These are phyloP conservation scores for Cryptosporidium sp. DNA, from an alignment of 169 alveolate species.

Conservation along the genomic window DNA sequence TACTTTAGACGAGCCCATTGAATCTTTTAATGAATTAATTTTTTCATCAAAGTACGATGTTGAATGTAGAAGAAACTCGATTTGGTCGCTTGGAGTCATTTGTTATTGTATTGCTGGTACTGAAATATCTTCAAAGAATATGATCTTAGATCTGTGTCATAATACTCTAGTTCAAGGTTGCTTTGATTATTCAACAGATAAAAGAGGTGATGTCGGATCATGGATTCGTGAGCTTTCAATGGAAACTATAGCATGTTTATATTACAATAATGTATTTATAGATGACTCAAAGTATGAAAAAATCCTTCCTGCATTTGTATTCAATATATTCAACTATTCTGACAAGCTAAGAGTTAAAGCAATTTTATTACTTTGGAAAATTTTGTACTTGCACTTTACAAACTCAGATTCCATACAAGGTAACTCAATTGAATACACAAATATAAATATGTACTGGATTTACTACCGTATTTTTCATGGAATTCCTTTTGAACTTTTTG, in stretches of 20 bases:
- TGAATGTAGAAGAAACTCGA: slow-evolving; percentile 73
- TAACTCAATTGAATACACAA: background rate
- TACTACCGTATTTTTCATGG: slow-evolving; percentile 71
- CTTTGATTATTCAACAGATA: slow-evolving; percentile 84
- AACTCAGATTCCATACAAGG: background rate
- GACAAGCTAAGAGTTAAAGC: slow-evolving; percentile 68
- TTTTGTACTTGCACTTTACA: background rate
- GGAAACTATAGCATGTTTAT: slow-evolving; percentile 77
- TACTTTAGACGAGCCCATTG: background rate
- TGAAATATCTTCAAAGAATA: background rate
- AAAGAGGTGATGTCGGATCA: slow-evolving; percentile 92
- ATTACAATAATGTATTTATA: slow-evolving; percentile 1
- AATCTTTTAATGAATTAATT: background rate
- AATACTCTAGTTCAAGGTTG: slow-evolving; percentile 24
- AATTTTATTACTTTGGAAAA: slow-evolving; percentile 35
- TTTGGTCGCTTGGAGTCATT: slow-evolving; percentile 45
- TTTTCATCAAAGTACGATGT: slow-evolving; percentile 39
- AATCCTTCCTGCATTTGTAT: slow-evolving; percentile 37
- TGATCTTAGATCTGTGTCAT: background rate
- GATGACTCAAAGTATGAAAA: background rate
- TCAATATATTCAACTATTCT: slow-evolving; percentile 61
- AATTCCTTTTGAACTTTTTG: slow-evolving; percentile 61
- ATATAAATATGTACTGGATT: slow-evolving; percentile 60
- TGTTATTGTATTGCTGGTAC: background rate
- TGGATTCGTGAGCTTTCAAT: slow-evolving; percentile 90